Conservation (phyloP, 2,329 filamentous ascomycete genomes). For the Hypomyces rosellus region DNA sequence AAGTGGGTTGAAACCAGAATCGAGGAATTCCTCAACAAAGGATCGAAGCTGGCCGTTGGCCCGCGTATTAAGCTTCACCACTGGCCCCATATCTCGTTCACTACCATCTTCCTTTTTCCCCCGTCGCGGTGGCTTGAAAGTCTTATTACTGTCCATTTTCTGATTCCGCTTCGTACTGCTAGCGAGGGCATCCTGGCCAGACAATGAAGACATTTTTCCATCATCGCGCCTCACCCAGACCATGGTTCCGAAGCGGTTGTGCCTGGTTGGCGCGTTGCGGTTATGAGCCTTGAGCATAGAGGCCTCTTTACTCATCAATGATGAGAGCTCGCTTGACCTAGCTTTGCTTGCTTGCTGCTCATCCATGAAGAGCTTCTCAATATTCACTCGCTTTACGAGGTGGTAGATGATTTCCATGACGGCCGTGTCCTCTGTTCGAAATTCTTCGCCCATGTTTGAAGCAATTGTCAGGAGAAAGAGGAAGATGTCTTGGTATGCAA, state of each 20-base stretch:
- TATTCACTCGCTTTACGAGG: conserved; percentile 81
- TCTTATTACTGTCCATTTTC: conserved; percentile 88
- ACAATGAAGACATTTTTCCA: conserved; percentile 76
- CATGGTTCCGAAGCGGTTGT: conserved; percentile 95
- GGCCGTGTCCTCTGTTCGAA: conserved; percentile 80
- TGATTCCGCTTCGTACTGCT: conserved; percentile 66
- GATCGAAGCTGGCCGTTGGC: conserved; percentile 71
- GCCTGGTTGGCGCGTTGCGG: conserved; percentile 73
- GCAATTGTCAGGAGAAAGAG: conserved; percentile 77
- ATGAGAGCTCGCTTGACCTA: conserved; percentile 66
- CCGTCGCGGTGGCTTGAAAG: conserved; percentile 74
- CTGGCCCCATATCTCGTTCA: conserved; percentile 69
- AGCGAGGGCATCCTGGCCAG: conserved; percentile 78
- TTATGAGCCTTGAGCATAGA: conserved; percentile 74
- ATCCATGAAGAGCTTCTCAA: conserved; percentile 78
- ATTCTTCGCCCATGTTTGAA: conserved; percentile 91
- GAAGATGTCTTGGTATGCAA: conserved; percentile 86
- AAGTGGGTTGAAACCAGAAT: conserved; percentile 89
- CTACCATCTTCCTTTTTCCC: conserved; percentile 55
- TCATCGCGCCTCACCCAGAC: conserved; percentile 89
- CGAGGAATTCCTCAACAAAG: conserved; percentile 90
- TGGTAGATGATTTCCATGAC: conserved; percentile 90
- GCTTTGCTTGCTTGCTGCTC: conserved; percentile 63
- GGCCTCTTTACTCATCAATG: conserved; percentile 73
- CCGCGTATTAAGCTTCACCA: conserved; percentile 60